Percentiles rank a stretch among this genome's conserved stretches.
These are phyloP conservation scores for Alternaria sp. DNA, from an alignment of 2,329 filamentous ascomycete species.

Conservation along the genomic window DNA sequence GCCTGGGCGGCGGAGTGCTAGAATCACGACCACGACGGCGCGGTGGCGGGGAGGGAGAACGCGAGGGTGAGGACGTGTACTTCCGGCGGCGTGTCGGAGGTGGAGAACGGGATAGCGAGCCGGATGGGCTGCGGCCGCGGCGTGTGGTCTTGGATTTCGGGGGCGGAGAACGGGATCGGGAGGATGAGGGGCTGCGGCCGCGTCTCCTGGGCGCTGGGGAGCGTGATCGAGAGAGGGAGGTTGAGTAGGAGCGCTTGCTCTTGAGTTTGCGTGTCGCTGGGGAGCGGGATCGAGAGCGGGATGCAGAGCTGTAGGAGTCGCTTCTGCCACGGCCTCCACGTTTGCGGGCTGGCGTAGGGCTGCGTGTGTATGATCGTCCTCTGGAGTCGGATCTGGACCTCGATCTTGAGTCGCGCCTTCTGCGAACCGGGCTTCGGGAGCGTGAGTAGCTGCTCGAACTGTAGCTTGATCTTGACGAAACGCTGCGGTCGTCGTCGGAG, in stretches of 20 bases:
- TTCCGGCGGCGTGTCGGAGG: conserved; percentile 3
- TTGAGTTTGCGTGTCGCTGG: conserved; percentile 28
- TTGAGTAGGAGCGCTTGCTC: conserved; percentile 31
- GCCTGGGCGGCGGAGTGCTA: conserved; percentile 2
- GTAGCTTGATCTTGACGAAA: conserved; percentile 45
- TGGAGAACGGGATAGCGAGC: conserved; percentile 14
- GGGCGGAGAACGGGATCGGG: conserved; percentile 25
- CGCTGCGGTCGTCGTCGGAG: conserved; percentile 41
- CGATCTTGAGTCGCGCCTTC: conserved; percentile 29
- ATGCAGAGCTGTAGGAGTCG: conserved; percentile 27
- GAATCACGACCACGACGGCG: not conserved
- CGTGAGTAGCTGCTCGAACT: conserved; percentile 36
- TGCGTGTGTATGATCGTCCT: conserved; percentile 40
- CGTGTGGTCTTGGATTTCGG: conserved; percentile 18
- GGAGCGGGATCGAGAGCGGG: conserved; percentile 34
- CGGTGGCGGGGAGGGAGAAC: not conserved
- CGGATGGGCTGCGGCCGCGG: conserved; percentile 22
- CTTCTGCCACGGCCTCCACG: conserved; percentile 28
- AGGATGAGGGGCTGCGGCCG: conserved; percentile 27
- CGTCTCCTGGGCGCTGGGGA: conserved; percentile 33
- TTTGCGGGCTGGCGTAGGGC: conserved; percentile 33
- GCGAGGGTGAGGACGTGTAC: conserved; percentile 1
- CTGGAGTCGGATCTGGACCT: conserved; percentile 36
- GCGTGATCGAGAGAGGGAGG: conserved; percentile 25
- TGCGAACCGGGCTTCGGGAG: conserved; percentile 30